Evolutionary conservation across 164 flowering plant species (phyloP), one percentile per base, ranked within the genome.

Genomic region (Pachysandra terminalis): DNA sequence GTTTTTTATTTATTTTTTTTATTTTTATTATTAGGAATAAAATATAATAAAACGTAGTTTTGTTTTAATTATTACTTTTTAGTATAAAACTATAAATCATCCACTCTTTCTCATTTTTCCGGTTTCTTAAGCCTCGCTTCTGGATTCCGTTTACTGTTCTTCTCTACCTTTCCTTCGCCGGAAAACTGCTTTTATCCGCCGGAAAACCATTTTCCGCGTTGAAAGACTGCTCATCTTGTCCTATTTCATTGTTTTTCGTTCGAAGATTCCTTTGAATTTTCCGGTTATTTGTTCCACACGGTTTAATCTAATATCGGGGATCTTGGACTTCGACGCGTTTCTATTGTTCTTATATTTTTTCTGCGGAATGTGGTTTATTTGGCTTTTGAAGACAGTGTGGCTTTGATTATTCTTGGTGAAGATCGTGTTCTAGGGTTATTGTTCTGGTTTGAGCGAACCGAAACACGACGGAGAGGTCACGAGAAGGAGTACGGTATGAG

Each of bases 311-410:
- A 55, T 25, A 28, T 65, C 52, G 77, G n/a, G n/a, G 86, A 81
- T 82, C 82, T 77, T 61, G 28, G 79, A 22, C 41, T 60, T 54
- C 35, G 75, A 53, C 57, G 58, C 37, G 63, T 72, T 73, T 60
- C 12, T 52, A 56, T 65, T 60, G 41, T 60, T 67, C 51, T 12
- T 15, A 13, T 45, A 7, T 45, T 45, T 1, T 56, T 69, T 63
- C n/a, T 15, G 55, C 25, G 78, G 85, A 91, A 91, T 91, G 97
- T 87, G 91, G 92, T 8, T 71, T 15, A 59, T 23, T n/a, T 69
- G 37, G 65, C 54, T 68, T 26, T 61, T 27, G 35, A 62, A 49
- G 21, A 35, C 35, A 64, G 69, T 40, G 57, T 41, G 66, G 40
- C 63, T 37, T 65, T 68, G 69, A 73, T 64, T 10, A 17, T 45